Evolutionary conservation across 2,329 filamentous ascomycete genomes (phyloP).

Genomic region (Hirsutella rhossiliensis): DNA sequence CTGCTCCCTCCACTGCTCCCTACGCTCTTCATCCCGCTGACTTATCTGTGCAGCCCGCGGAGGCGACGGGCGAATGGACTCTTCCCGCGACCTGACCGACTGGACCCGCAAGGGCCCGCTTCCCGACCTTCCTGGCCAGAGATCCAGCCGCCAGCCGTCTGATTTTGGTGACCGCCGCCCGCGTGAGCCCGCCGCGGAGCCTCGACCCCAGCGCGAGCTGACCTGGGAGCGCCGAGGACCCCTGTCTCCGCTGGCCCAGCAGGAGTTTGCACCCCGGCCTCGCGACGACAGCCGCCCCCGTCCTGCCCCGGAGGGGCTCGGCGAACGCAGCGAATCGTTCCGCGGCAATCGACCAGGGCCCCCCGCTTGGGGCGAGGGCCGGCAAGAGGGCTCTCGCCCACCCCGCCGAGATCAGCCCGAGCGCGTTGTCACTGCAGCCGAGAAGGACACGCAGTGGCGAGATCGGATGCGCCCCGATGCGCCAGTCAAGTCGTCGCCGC

Average conservation of each 20-base stretch:
- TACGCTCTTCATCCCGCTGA: neutral
- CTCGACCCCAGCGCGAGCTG: constrained; percentile 55
- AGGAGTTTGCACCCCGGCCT: constrained; percentile 34
- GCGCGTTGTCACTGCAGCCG: constrained; percentile 72
- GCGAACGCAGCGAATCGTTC: constrained; percentile 44
- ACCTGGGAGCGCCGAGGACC: constrained; percentile 96
- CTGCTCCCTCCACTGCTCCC: neutral
- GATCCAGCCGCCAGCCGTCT: constrained; percentile 25
- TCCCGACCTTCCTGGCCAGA: constrained; percentile 51
- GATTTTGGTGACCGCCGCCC: constrained; percentile 51
- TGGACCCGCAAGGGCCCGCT: constrained; percentile 92
- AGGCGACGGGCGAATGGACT: constrained; percentile 49
- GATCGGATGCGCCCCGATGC: constrained; percentile 79
- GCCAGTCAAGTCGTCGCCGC: constrained; percentile 43
- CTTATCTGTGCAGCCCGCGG: constrained; percentile 58
- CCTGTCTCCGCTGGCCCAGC: constrained; percentile 55
- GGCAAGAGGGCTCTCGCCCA: constrained; percentile 62
- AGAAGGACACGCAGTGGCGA: constrained; percentile 90
- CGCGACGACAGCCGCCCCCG: constrained; percentile 44
- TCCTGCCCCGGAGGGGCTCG: constrained; percentile 37
- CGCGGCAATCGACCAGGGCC: constrained; percentile 56
- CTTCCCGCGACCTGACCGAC: constrained; percentile 67
- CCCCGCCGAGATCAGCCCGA: constrained; percentile 62
- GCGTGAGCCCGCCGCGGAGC: constrained; percentile 48
- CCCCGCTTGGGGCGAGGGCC: constrained; percentile 63